These are phyloP conservation scores for Daldinia decipiens DNA, from an alignment of 495 filamentous ascomycete species.

Conservation along the genomic window DNA sequence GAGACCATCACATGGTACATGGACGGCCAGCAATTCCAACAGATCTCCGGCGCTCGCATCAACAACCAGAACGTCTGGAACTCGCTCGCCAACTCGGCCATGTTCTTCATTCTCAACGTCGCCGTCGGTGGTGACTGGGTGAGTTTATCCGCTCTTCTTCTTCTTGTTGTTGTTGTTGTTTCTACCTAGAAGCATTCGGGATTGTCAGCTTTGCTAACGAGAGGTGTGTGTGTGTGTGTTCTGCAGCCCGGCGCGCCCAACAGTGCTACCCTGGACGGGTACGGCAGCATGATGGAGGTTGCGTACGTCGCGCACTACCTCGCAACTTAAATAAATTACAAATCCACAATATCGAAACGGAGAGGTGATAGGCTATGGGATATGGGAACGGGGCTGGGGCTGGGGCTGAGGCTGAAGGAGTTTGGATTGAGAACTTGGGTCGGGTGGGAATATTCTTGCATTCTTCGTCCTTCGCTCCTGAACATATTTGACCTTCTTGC, in stretches of 20 bases:
- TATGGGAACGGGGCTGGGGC: neutral
- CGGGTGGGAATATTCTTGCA: slow-evolving; percentile 13
- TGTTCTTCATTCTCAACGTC: slow-evolving; percentile 62
- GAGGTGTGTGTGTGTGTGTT: neutral
- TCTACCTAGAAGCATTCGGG: no score
- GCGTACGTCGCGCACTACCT: slow-evolving; percentile 57
- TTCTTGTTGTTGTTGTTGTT: slow-evolving; percentile 17
- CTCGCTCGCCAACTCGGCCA: slow-evolving; percentile 48
- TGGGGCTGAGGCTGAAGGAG: slow-evolving; percentile 5
- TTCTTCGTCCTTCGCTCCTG: slow-evolving; percentile 42
- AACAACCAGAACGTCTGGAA: slow-evolving; percentile 52
- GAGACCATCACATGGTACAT: slow-evolving; percentile 61
- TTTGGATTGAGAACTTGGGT: slow-evolving; percentile 16
- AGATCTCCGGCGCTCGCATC: slow-evolving; percentile 53
- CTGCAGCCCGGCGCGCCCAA: slow-evolving; percentile 55
- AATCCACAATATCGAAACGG: neutral
- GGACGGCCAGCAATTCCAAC: slow-evolving; percentile 56
- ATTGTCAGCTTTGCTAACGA: slow-evolving; percentile 15
- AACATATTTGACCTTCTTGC: slow-evolving; percentile 35
- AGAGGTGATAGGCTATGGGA: slow-evolving; percentile 2
- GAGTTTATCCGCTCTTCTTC: slow-evolving; percentile 34
- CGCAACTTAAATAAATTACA: slow-evolving; percentile 10
- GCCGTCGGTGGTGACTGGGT: slow-evolving; percentile 63
- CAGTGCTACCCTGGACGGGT: slow-evolving; percentile 50
- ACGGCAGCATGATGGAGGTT: slow-evolving; percentile 59